Evolutionary conservation across 768 basidiomycete genomes (phyloP), one percentile per base, ranked within the genome.

Genomic region (Boletellus sp.): DNA sequence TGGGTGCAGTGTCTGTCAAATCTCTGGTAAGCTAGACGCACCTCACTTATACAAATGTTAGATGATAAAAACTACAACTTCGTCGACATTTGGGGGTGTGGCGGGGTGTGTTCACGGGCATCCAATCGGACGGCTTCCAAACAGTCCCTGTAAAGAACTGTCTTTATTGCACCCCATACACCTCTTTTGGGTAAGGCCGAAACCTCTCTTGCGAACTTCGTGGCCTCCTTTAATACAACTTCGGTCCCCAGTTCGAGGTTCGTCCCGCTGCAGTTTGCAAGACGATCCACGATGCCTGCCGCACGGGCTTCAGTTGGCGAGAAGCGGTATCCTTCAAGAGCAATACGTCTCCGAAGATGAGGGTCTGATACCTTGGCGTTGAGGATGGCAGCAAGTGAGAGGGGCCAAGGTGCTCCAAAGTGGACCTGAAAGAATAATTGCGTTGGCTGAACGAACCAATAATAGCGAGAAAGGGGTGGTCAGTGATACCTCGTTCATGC

Each of bases 401-500:
- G 72, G 0, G 93, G 92, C 75, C 88, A 84, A 0, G 81, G 73
- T 9, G 91, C 90, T 44, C 90, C 90, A 58, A 94, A 93, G 62
- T 86, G 83, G 37, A 93, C 71, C 85, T 89, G 47, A 10, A 31
- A 31, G 19, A 17, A 51, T 15, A 10, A 16, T 22, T 16, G 4
- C 32, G 10, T 32, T 7, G 7, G 47, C 28, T 45, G 23, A 35
- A n/a, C 12, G 19, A 41, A 23, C 16, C 17, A 15, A 45, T 22
- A 7, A 35, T 15, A 35, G 16, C 17, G 35, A 5, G 8, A 23
- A 47, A 3, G 31, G 22, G 37, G n/a, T 8, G 17, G 17, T 3
- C 7, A 34, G 39, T 2, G 3, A 26, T 51, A 89, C 87, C 73
- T 95, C 94, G 62, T 95, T 97, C 93, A 96, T 95, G 64, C 85